A percentile compares a stretch with the other conserved stretches of the same genome.
Conservation (phyloP, 352 stramenopile species). For the Hyaloperonospora arabidopsidis region DNA sequence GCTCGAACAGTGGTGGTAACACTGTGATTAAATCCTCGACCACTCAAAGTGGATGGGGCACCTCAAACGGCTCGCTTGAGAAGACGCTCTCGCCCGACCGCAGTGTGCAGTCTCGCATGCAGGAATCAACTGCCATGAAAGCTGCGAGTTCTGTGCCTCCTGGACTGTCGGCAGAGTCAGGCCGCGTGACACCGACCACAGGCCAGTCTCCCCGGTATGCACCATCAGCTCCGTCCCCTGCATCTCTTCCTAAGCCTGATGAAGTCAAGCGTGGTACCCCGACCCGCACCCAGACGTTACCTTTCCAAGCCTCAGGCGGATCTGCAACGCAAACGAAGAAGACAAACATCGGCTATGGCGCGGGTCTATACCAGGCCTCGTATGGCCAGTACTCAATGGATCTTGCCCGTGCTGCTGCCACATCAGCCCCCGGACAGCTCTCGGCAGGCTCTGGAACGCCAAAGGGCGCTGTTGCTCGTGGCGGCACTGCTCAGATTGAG, state of each 20-base stretch:
- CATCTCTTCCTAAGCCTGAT: conserved; percentile 78
- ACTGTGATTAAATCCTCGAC: conserved; percentile 36
- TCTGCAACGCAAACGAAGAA: conserved; percentile 42
- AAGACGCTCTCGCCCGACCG: conserved; percentile 58
- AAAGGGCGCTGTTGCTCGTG: conserved; percentile 35
- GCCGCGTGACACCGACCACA: conserved; percentile 57
- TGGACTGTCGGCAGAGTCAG: conserved; percentile 60
- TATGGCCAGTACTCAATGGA: conserved; percentile 83
- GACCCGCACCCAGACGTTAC: conserved; percentile 37
- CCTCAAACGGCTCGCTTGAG: conserved; percentile 45
- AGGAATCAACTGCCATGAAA: conserved; percentile 27
- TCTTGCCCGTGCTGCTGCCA: conserved; percentile 34
- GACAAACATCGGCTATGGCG: conserved; percentile 57
- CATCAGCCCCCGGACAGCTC: conserved; percentile 32
- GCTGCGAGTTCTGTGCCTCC: conserved; percentile 51
- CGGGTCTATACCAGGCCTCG: conserved; percentile 62
- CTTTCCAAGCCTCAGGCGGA: conserved; percentile 41
- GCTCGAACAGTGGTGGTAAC: conserved; percentile 32
- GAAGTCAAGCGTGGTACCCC: conserved; percentile 74
- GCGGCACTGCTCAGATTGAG: conserved; percentile 19
- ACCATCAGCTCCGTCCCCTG: conserved; percentile 74
- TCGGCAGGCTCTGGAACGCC: conserved; percentile 44
- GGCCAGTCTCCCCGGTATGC: conserved; percentile 57
- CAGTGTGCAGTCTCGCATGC: conserved; percentile 22
- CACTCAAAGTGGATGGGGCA: conserved; percentile 53